Conservation (phyloP, 2,329 filamentous ascomycete species). For the Chaetomium olivaceum region DNA sequence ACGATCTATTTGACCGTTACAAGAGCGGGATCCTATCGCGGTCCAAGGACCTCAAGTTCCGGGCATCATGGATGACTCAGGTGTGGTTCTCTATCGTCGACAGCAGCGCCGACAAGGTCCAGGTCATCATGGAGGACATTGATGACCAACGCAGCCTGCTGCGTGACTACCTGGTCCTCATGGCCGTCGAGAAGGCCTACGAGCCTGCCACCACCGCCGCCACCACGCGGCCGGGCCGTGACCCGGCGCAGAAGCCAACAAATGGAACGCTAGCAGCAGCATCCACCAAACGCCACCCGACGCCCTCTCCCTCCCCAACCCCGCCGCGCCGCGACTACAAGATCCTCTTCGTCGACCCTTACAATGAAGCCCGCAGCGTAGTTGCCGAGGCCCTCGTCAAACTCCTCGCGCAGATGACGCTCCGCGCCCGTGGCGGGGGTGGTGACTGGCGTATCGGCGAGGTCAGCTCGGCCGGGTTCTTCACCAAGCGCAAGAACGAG, state of each 20-base stretch:
- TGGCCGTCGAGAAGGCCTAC: conserved; percentile 21
- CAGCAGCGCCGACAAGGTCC: conserved; percentile 32
- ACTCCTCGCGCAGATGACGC: conserved; percentile 31
- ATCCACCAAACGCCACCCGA: not conserved
- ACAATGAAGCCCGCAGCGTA: conserved; percentile 32
- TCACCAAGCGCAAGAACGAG: conserved; percentile 26
- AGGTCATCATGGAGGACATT: conserved; percentile 30
- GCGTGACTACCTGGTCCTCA: conserved; percentile 25
- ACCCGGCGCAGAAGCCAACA: not conserved
- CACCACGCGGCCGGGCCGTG: not conserved
- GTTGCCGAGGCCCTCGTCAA: conserved; percentile 31
- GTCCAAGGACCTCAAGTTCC: conserved; percentile 30
- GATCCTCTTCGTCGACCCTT: conserved; percentile 36
- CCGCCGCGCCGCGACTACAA: conserved; percentile 27
- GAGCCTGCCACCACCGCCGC: not conserved
- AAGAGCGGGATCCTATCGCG: conserved; percentile 31
- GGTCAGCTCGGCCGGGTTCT: conserved; percentile 34
- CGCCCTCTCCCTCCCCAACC: conserved; percentile 17
- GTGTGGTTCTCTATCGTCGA: conserved; percentile 33
- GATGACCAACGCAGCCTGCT: conserved; percentile 26
- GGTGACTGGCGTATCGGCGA: conserved; percentile 30
- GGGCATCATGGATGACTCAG: conserved; percentile 26
- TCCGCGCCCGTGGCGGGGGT: conserved; percentile 18
- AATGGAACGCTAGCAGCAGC: not conserved
- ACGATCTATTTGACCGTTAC: conserved; percentile 33